A percentile compares a stretch with the other conserved stretches of the same genome.
phyloP scores from a whole-genome alignment of 208 protist genomes.

The Leishmania martiniquensis region DNA sequence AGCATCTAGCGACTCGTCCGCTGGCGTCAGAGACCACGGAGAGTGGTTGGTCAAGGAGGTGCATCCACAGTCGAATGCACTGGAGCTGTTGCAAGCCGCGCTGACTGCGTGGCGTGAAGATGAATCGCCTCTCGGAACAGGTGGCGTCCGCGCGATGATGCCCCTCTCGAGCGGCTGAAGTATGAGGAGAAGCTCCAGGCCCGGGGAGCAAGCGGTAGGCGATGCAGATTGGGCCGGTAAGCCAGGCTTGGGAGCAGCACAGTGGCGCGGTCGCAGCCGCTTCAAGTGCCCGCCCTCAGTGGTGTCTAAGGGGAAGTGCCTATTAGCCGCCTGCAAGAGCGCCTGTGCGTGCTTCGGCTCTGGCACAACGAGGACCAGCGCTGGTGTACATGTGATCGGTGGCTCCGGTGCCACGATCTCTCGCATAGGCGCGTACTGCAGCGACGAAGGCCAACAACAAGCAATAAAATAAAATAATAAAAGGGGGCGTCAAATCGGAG shows the following conservation, averaged over 20 bases:
- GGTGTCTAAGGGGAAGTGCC: constrained; percentile 47
- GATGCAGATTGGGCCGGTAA: background rate
- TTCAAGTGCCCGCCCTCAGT: constrained; percentile 59
- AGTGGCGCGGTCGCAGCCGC: constrained; percentile 56
- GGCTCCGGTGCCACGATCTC: constrained; percentile 51
- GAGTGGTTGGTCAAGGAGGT: background rate
- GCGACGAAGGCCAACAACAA: no score
- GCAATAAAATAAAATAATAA: no score
- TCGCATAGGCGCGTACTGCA: constrained; percentile 33
- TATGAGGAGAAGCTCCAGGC: constrained; percentile 12
- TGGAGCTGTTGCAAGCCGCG: background rate
- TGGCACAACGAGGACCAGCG: constrained; percentile 37
- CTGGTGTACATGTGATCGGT: constrained; percentile 45
- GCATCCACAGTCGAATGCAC: background rate
- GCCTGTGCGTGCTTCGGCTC: constrained; percentile 47
- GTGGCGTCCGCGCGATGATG: background rate
- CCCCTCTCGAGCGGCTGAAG: background rate
- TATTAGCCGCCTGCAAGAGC: constrained; percentile 64
- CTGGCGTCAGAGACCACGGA: constrained; percentile 1
- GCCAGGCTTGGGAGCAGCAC: background rate
- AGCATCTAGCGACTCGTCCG: background rate
- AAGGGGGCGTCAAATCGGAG: background rate
- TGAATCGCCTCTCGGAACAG: background rate
- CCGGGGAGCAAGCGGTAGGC: background rate
- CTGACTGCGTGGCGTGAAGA: background rate